A percentile compares a stretch with the other conserved stretches of the same genome.
phyloP scores from a whole-genome alignment of 352 stramenopile genomes.

The Phytopythium oedochilum region DNA sequence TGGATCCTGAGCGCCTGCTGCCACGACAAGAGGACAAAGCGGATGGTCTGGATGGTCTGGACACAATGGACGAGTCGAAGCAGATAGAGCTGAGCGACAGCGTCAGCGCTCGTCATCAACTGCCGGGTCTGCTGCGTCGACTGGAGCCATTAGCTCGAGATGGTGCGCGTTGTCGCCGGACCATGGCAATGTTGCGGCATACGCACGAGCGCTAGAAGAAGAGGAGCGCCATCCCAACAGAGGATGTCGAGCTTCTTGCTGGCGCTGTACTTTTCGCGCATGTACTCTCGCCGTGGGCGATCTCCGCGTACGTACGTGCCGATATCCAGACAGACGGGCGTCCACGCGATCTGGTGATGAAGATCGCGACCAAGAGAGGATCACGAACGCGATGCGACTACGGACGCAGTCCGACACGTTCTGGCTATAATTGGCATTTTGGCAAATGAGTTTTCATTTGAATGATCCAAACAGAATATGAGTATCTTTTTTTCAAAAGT shows the following conservation, averaged over 20 bases:
- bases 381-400: too few relatives aligned
- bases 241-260: constrained; percentile 32
- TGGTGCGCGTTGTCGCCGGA: constrained; percentile 71
- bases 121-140: constrained; percentile 37
- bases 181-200: constrained; percentile 77
- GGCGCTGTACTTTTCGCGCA: constrained; percentile 24
- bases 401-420: too few relatives aligned
- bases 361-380: constrained; percentile 57
- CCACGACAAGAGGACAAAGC: constrained; percentile 34
- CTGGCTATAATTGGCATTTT: too few relatives aligned
- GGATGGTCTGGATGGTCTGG: constrained; percentile 65
- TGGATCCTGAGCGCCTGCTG: constrained; percentile 30
- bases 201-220: constrained; percentile 82
- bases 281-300: constrained; percentile 51
- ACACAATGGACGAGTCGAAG: constrained; percentile 87
- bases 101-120: constrained; percentile 49
- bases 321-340: constrained; percentile 70
- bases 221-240: constrained; percentile 59
- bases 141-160: constrained; percentile 83
- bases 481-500: too few relatives aligned
- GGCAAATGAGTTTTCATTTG: too few relatives aligned
- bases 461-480: too few relatives aligned
- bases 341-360: constrained; percentile 77
- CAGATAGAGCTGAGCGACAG: constrained; percentile 79
- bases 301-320: constrained; percentile 56